Base-by-base conservation (phyloP, 2,329 filamentous ascomycete species). In the Rutstroemia sp. region DNA sequence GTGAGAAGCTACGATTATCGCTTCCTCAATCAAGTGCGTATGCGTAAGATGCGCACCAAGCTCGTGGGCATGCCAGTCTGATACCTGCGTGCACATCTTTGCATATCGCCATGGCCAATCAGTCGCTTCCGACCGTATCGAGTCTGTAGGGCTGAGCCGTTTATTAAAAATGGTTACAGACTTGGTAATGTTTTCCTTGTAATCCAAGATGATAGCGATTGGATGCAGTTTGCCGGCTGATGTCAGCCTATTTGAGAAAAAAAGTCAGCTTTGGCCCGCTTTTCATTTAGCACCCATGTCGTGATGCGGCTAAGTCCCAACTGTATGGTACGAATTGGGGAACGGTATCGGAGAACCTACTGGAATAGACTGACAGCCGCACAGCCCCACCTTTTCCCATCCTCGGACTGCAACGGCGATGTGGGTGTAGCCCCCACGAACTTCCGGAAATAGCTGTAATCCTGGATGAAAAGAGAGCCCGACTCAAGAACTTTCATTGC, bases 91-190 rank as follows among this genome's bases (percentile, higher is more conserved):
- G 48, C 74, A 78, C 0, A 72, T 77, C 65, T 79, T 80, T 19
- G 77, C 77, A 62, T 78, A 79, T 46, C 77, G 67, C 77, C 77
- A 79, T 0, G 76, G 70, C 75, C 75, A 79, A 66, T 79, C 77
- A 2, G 66, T 63, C 52, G 70, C 71, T 59, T 77, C 72, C 12
- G 65, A 60, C 16, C 54, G 56, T 4, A 58, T 64, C 0, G 66
- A 58, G 37, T 72, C 69, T 0, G 62, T 59, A 0, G 74, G 71
- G 0, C 59, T 62, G 27, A 72, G 61, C 1, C 74, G 69, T 49
- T 71, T 69, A 67, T 79, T 79, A 71, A 77, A 79, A 58, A 79
- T 72, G 44, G 72, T 73, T 48, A 79, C 71, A 0, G 76, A 79
- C 19, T 73, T 67, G 2, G 70, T 67, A 62, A 75, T 70, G 44